Percentiles rank a stretch among this genome's conserved stretches.
Conservation (phyloP, 192 early-diverging fungal species). For the Jimgerdemannia flammicorona region DNA sequence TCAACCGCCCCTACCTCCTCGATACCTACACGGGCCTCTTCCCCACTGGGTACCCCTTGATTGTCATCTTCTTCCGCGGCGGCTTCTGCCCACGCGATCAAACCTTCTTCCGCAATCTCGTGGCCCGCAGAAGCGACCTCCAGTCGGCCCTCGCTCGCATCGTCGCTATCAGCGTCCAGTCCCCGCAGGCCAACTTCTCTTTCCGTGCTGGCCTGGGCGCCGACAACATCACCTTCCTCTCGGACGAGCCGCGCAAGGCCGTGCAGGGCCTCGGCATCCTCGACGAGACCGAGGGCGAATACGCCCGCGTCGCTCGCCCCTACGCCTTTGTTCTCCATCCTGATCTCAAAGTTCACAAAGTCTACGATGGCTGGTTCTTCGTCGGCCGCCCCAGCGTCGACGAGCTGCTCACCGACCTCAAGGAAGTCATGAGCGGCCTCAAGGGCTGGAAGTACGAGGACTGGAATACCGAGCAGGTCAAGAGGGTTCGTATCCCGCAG, state of each 20-base stretch:
- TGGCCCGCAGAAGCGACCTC: neutral
- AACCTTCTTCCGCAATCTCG: neutral
- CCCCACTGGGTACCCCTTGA: neutral
- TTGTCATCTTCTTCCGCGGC: neutral
- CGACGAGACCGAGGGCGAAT: neutral
- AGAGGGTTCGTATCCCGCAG: neutral
- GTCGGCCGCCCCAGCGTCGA: neutral
- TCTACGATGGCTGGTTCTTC: neutral
- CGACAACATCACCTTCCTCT: neutral
- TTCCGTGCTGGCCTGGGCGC: neutral
- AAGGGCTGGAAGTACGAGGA: neutral
- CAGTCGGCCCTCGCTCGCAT: neutral
- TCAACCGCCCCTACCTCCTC: neutral
- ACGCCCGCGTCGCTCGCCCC: neutral
- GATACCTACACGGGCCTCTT: neutral
- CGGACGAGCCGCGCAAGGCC: neutral
- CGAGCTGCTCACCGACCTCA: neutral
- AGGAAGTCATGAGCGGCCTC: neutral
- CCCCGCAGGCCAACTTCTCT: neutral
- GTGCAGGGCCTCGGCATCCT: neutral
- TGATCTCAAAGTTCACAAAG: neutral
- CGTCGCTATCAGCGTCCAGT: neutral
- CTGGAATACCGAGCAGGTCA: neutral
- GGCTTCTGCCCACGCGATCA: neutral
- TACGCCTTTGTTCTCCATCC: neutral